A percentile compares a stretch with the other conserved stretches of the same genome.
phyloP scores from a whole-genome alignment of 768 basidiomycete species.

The Hortiboletus campestris region DNA sequence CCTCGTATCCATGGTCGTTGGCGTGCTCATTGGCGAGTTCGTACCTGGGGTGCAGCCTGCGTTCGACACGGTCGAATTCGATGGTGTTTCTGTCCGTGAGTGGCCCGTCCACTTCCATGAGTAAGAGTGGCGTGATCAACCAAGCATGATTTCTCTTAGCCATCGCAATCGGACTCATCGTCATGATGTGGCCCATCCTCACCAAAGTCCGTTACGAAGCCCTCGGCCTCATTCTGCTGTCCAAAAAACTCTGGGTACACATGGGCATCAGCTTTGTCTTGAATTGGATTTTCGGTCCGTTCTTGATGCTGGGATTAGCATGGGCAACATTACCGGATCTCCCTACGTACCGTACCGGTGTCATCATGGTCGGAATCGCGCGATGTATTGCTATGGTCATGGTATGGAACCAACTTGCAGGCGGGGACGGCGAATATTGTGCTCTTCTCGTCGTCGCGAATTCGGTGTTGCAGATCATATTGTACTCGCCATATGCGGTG shows the following conservation, averaged over 20 bases:
- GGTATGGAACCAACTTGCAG: conserved; percentile 77
- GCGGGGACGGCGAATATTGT: conserved; percentile 69
- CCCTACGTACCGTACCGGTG: conserved; percentile 70
- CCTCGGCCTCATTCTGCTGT: conserved; percentile 55
- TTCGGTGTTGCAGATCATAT: conserved; percentile 71
- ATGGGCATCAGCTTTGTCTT: conserved; percentile 63
- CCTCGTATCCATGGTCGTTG: conserved; percentile 70
- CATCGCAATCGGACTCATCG: conserved; percentile 74
- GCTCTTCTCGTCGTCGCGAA: conserved; percentile 82
- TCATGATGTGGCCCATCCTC: conserved; percentile 88
- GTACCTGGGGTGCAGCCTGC: conserved; percentile 57
- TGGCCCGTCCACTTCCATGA: conserved; percentile 9
- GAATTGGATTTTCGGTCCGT: conserved; percentile 80
- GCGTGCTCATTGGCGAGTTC: conserved; percentile 72
- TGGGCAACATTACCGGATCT: conserved; percentile 86
- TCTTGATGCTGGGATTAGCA: conserved; percentile 81
- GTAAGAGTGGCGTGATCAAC: background rate
- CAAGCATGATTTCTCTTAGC: conserved; percentile 40
- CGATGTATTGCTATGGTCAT: conserved; percentile 61
- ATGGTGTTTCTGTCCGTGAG: conserved; percentile 78
- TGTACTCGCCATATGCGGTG: conserved; percentile 66
- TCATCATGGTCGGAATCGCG: conserved; percentile 70
- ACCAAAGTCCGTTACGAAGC: conserved; percentile 76
- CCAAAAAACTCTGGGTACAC: conserved; percentile 60
- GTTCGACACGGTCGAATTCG: conserved; percentile 60